phyloP scores from a whole-genome alignment of 1,284 basidiomycete species.

The Sporisorium iseilematis-ciliati region DNA sequence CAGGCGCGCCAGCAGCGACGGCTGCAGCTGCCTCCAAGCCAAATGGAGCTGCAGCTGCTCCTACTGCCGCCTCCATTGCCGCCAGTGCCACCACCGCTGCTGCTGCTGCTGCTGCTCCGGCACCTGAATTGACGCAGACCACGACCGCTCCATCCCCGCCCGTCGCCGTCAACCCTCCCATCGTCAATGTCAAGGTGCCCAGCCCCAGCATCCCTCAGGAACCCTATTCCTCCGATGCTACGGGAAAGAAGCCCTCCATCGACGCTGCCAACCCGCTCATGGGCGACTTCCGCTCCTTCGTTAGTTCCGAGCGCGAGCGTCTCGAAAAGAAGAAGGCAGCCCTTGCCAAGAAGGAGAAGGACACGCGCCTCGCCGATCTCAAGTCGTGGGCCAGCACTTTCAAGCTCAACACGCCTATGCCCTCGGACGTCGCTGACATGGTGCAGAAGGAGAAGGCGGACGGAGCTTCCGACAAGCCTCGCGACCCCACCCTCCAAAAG shows the following conservation, averaged over 20 bases:
- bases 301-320: constrained; percentile 64
- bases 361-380: constrained; percentile 89
- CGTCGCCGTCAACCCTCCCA: constrained; percentile 22
- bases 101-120: constrained; percentile 2
- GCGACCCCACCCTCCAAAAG: constrained; percentile 61
- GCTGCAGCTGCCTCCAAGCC: constrained; percentile 12
- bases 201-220: constrained; percentile 46
- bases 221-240: constrained; percentile 15
- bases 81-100: constrained; percentile 3
- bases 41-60: constrained; percentile 40
- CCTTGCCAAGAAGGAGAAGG: constrained; percentile 90
- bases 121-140: constrained; percentile 16
- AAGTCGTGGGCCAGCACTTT: constrained; percentile 92
- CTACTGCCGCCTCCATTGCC: constrained; percentile 15
- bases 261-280: constrained; percentile 55
- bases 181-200: constrained; percentile 51
- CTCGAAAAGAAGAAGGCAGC: constrained; percentile 87
- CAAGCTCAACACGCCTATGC: constrained; percentile 95
- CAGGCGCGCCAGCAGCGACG: constrained; percentile 30
- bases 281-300: constrained; percentile 66
- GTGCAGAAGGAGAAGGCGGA: constrained; percentile 55
- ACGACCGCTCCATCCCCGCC: constrained; percentile 19
- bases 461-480: constrained; percentile 58
- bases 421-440: constrained; percentile 88
- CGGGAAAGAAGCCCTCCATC: constrained; percentile 33